Percentiles rank a stretch among this genome's conserved stretches.
phyloP scores from a whole-genome alignment of 2,329 filamentous ascomycete species.

The Apiospora kogelbergensis region DNA sequence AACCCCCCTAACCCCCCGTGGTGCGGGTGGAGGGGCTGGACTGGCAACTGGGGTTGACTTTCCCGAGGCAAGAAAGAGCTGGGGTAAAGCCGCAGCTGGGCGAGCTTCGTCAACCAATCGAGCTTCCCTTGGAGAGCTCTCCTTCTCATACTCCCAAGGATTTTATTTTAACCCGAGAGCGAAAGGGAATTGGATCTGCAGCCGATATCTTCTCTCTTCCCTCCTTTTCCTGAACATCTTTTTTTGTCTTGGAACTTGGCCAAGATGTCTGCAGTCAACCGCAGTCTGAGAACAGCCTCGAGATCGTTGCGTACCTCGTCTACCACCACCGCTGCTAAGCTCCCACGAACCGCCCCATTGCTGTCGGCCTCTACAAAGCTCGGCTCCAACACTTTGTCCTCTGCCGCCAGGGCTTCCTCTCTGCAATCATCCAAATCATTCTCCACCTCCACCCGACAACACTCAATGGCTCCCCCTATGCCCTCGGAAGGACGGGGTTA shows the following conservation, averaged over 20 bases:
- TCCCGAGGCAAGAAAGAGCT: background rate
- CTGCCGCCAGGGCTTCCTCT: constrained; percentile 32
- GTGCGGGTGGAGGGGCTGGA: background rate
- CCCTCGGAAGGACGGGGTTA: constrained; percentile 62
- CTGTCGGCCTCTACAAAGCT: constrained; percentile 25
- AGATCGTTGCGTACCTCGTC: constrained; percentile 52
- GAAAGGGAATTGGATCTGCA: background rate
- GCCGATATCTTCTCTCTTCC: background rate
- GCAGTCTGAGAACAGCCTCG: constrained; percentile 54
- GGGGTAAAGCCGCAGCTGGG: background rate
- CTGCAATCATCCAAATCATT: constrained; percentile 35
- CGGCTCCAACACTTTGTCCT: constrained; percentile 22
- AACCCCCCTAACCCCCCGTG: no score
- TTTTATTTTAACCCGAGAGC: background rate
- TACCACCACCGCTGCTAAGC: constrained; percentile 20
- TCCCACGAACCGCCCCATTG: constrained; percentile 35
- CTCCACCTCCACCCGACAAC: constrained; percentile 48
- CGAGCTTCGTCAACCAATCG: background rate
- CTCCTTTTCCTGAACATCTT: background rate
- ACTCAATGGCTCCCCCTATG: constrained; percentile 50
- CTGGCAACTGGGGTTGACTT: background rate
- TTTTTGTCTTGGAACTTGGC: background rate
- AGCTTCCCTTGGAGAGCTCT: background rate
- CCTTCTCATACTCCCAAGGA: background rate
- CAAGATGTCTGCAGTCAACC: constrained; percentile 54